phyloP scores from a whole-genome alignment of 1,284 basidiomycete species.

The Fomes fomentarius region DNA sequence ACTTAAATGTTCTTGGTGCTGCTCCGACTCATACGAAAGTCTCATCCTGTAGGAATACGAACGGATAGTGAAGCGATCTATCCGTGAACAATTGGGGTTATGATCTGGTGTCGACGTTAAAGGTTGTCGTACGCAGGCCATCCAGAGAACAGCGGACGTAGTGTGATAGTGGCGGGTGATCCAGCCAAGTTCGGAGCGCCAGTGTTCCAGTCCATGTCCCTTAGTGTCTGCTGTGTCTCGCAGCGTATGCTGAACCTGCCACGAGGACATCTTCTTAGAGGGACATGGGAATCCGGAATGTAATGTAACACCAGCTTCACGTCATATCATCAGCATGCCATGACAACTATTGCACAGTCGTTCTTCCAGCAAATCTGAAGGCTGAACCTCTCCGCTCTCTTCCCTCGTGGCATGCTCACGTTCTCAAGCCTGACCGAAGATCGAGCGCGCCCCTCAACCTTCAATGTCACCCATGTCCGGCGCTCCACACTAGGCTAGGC shows the following conservation, averaged over 20 bases:
- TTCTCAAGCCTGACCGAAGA: background rate
- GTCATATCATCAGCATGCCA: slow-evolving; percentile 11
- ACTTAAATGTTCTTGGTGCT: background rate
- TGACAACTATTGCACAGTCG: slow-evolving; percentile 8
- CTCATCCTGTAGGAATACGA: slow-evolving; percentile 61
- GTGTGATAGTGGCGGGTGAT: too few relatives aligned
- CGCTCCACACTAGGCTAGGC: background rate
- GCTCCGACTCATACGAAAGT: slow-evolving; percentile 2
- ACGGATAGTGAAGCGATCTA: slow-evolving; percentile 67
- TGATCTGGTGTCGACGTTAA: slow-evolving; percentile 34
- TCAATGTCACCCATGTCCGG: background rate
- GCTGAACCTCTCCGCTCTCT: background rate
- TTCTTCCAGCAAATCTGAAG: background rate
- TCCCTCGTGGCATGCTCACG: background rate
- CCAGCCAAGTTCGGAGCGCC: background rate
- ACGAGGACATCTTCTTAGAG: background rate
- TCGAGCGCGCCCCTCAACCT: background rate
- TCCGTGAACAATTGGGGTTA: slow-evolving; percentile 73
- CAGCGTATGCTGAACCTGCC: background rate
- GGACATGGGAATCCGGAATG: slow-evolving; percentile 6
- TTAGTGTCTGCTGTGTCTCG: background rate
- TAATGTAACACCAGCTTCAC: slow-evolving; percentile 20
- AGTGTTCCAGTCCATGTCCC: background rate
- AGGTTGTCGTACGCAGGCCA: background rate
- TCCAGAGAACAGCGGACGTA: too few relatives aligned